phyloP scores from a whole-genome alignment of 768 basidiomycete genomes.

The Mycena epipterygia region DNA sequence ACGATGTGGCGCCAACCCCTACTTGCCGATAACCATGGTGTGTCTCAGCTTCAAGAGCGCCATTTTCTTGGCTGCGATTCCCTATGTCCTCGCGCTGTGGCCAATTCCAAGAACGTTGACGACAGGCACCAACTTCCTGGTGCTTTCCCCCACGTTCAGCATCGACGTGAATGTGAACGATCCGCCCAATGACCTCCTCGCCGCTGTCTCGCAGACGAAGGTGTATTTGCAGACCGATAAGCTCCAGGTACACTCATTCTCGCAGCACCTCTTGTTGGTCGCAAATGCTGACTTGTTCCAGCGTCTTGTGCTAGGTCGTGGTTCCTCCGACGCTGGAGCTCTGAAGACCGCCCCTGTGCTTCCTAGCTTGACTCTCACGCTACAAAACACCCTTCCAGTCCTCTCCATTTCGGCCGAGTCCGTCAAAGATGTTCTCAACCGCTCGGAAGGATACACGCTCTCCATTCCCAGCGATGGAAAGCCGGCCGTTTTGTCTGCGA shows the following conservation, averaged over 20 bases:
- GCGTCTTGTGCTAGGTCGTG: slow-evolving; percentile 71
- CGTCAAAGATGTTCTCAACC: slow-evolving; percentile 59
- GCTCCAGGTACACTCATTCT: slow-evolving; percentile 51
- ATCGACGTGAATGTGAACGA: slow-evolving; percentile 60
- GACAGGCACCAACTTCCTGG: slow-evolving; percentile 57
- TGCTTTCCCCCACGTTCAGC: slow-evolving; percentile 64
- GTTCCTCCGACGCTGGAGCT: slow-evolving; percentile 57
- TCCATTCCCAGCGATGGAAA: slow-evolving; percentile 66
- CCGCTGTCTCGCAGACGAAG: slow-evolving; percentile 68
- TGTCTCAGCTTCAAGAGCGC: not conserved
- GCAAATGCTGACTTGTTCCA: slow-evolving; percentile 7
- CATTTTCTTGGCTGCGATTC: slow-evolving; percentile 1
- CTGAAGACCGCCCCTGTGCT: slow-evolving; percentile 58
- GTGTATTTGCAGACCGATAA: slow-evolving; percentile 63
- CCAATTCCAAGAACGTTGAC: slow-evolving; percentile 62
- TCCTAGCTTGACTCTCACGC: slow-evolving; percentile 57
- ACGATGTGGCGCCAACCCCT: too few relatives aligned
- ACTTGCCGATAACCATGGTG: slow-evolving; percentile 22
- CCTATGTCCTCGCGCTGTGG: slow-evolving; percentile 52
- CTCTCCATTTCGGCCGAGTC: slow-evolving; percentile 68
- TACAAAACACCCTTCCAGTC: slow-evolving; percentile 48
- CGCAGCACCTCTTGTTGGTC: not conserved
- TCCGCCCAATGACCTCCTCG: slow-evolving; percentile 68
- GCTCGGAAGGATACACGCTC: slow-evolving; percentile 74
- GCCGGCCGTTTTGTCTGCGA: slow-evolving; percentile 68